These are phyloP conservation scores for Suillus hirtellus DNA, from an alignment of 768 basidiomycete genomes.

Conservation along the genomic window DNA sequence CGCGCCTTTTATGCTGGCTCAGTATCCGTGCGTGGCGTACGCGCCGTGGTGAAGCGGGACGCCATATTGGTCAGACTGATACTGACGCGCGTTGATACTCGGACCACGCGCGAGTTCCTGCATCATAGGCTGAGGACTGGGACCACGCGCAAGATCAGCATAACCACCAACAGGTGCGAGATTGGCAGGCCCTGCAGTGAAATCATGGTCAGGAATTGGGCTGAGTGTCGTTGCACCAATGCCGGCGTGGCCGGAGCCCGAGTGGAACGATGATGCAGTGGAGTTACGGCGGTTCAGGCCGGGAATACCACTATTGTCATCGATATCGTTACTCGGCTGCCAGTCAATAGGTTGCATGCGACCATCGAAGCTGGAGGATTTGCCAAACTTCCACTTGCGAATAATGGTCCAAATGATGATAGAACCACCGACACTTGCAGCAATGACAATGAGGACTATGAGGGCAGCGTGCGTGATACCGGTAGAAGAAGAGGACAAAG, in stretches of 20 bases:
- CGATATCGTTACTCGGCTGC: slow-evolving; percentile 60
- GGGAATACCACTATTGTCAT: slow-evolving; percentile 45
- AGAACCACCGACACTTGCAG: slow-evolving; percentile 63
- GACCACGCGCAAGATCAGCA: slow-evolving; percentile 77
- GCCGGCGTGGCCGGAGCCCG: slow-evolving; percentile 37
- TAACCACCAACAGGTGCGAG: slow-evolving; percentile 77
- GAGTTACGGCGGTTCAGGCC: slow-evolving; percentile 53
- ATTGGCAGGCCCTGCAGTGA: slow-evolving; percentile 58
- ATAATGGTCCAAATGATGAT: slow-evolving; percentile 85
- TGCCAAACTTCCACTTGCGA: slow-evolving; percentile 89
- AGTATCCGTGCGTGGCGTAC: slow-evolving; percentile 26
- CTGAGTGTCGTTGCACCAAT: slow-evolving; percentile 32
- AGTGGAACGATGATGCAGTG: slow-evolving; percentile 70
- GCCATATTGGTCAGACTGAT: slow-evolving; percentile 52
- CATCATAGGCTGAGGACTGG: slow-evolving; percentile 64
- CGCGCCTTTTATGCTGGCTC: background rate
- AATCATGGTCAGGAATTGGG: slow-evolving; percentile 72
- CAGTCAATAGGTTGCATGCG: slow-evolving; percentile 89
- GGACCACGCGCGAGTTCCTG: slow-evolving; percentile 39
- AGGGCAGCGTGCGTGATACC: slow-evolving; percentile 44
- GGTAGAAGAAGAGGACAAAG: slow-evolving; percentile 28
- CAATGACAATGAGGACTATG: slow-evolving; percentile 71
- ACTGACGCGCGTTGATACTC: slow-evolving; percentile 45
- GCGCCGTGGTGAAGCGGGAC: slow-evolving; percentile 61
- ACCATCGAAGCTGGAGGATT: slow-evolving; percentile 77